Evolutionary conservation across 768 basidiomycete species (phyloP), one percentile per base, ranked within the genome.

Genomic region (Lactifluus hygrophoroides): DNA sequence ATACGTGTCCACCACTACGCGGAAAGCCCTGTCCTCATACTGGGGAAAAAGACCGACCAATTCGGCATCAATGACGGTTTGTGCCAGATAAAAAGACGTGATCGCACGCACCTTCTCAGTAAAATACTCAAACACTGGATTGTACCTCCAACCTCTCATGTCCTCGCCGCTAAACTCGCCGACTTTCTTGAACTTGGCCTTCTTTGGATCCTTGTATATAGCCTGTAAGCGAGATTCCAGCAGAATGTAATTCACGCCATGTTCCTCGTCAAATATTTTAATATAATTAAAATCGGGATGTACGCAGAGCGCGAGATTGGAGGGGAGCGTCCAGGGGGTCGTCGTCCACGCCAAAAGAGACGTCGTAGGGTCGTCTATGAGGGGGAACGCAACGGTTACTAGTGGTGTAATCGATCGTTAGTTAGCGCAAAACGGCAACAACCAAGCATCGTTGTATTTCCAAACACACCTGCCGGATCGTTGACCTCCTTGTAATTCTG

Each of bases 321-420:
- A 94, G 1, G 95, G 96, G 5, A 98, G 77, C 0, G 96, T 98
- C 94, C 94, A 99, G 0, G 96, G 96, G 0, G 96, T 99, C 17
- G 96, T 99, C 17, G 96, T 99, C 96, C 96, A 99, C 3, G 95
- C 95, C 28, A 99, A 75, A 19, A 99, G 75, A 1, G 90, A 85
- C 17, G 94, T 97, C 54, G 74, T 80, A 2, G 92, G 91, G 68
- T 99, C 96, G 63, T 96, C 92, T 21, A 95, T 88, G 25, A 98
- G 81, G 11, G 86, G 90, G 76, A 99, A 99, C 0, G 92, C 74
- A 52, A 99, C 84, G 19, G 94, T 96, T 5, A 99, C 91, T 88
- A 69, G 14, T 14, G 9, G 5, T 8, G 34, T 14, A 19, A 56
- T 3, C 13, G 7, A n/a, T 8, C n/a, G n/a, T n/a, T n/a, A n/a